Evolutionary conservation across 139 green algal genomes (phyloP).

Genomic region (Asterochloris sp.): DNA sequence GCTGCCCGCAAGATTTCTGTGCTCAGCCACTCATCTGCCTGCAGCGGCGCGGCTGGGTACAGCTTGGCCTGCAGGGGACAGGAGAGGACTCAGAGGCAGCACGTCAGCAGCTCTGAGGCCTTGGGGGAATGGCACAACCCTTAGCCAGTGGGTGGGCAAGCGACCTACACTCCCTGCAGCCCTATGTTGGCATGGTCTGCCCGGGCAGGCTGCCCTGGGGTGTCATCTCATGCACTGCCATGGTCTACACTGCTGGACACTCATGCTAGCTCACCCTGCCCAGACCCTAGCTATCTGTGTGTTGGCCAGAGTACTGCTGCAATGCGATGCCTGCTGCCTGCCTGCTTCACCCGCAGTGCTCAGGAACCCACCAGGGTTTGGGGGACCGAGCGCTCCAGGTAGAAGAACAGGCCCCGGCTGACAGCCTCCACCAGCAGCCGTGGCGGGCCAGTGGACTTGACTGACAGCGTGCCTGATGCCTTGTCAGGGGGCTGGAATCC

Average conservation of each 20-base stretch:
- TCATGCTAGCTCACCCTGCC: too few species aligned
- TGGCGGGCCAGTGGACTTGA: conserved; percentile 15
- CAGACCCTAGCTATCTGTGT: too few species aligned
- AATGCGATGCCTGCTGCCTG: too few species aligned
- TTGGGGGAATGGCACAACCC: not conserved
- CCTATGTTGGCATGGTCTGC: too few species aligned
- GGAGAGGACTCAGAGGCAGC: conserved; percentile 40
- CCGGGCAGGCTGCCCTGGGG: too few species aligned
- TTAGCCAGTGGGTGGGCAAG: too few species aligned
- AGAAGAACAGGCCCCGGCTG: conserved; percentile 25
- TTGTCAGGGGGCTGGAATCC: conserved; percentile 15
- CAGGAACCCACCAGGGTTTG: conserved; percentile 33
- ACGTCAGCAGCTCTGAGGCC: conserved; percentile 41
- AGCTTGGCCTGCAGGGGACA: conserved; percentile 48
- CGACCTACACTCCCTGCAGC: too few species aligned
- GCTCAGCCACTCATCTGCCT: conserved; percentile 77
- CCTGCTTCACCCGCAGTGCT: too few species aligned
- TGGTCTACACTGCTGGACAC: too few species aligned
- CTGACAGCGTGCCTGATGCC: not conserved
- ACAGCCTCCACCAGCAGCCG: conserved; percentile 34
- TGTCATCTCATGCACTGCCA: too few species aligned
- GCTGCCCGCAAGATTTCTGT: conserved; percentile 71
- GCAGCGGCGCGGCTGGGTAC: conserved; percentile 67
- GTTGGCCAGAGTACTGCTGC: too few species aligned
- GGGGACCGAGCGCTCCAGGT: conserved; percentile 17